Percentiles rank a stretch among this genome's conserved stretches.
These are phyloP conservation scores for Ascosphaera apis DNA, from an alignment of 2,329 filamentous ascomycete genomes.

Conservation along the genomic window DNA sequence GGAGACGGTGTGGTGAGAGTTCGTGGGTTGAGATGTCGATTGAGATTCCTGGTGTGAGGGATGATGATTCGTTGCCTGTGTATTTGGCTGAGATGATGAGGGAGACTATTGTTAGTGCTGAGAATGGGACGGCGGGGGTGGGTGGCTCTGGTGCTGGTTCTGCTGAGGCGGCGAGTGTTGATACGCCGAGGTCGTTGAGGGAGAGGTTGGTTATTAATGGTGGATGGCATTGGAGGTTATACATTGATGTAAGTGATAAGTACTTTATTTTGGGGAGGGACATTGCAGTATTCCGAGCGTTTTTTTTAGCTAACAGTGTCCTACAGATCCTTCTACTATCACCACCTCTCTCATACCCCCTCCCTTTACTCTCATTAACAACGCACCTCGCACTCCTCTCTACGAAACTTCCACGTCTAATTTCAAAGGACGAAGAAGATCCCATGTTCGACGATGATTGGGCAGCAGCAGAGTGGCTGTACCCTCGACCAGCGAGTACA, in stretches of 20 bases:
- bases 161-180: slow-evolving; percentile 41
- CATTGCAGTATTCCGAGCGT: too few species aligned
- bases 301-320: slow-evolving; percentile 5
- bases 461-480: slow-evolving; percentile 60
- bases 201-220: slow-evolving; percentile 65
- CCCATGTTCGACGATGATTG: slow-evolving; percentile 97
- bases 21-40: slow-evolving; percentile 76
- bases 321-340: slow-evolving; percentile 70
- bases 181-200: slow-evolving; percentile 16
- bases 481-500: slow-evolving; percentile 26
- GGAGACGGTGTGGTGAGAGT: slow-evolving; percentile 25
- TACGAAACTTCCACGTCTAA: slow-evolving; percentile 60
- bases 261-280: slow-evolving; percentile 1
- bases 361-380: slow-evolving; percentile 77
- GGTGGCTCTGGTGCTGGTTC: slow-evolving; percentile 46
- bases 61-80: slow-evolving; percentile 74
- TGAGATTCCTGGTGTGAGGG: slow-evolving; percentile 72
- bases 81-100: slow-evolving; percentile 73
- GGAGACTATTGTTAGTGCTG: slow-evolving; percentile 60
- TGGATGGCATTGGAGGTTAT: slow-evolving; percentile 90
- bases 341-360: slow-evolving; percentile 75
- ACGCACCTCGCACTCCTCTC: slow-evolving; percentile 81
- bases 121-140: slow-evolving; percentile 32
- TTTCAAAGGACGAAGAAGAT: slow-evolving; percentile 82
- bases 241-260: slow-evolving; percentile 51